Conservation (phyloP, 1,139 yeast genomes). For the Suhomyces taliae region DNA sequence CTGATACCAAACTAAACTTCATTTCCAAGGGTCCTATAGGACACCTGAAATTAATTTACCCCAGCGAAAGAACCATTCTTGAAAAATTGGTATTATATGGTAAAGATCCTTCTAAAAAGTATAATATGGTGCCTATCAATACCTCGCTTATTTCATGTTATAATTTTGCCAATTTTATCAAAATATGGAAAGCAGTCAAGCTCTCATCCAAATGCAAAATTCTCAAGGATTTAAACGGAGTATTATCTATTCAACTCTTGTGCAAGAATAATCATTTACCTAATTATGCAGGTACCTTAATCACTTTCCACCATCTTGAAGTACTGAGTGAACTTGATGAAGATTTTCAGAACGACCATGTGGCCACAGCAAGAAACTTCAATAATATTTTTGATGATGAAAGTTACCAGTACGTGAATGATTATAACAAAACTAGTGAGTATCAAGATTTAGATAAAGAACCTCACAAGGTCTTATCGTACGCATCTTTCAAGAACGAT, state of each 20-base stretch:
- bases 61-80: conserved; percentile 60
- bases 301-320: conserved; percentile 63
- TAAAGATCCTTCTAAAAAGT: conserved; percentile 3
- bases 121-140: conserved; percentile 20
- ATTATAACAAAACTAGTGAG: conserved; percentile 15
- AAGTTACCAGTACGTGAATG: conserved; percentile 23
- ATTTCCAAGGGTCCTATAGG: conserved; percentile 73
- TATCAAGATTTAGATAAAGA: conserved; percentile 14
- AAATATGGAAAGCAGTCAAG: conserved; percentile 53
- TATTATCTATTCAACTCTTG: conserved; percentile 48
- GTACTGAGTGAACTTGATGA: conserved; percentile 22
- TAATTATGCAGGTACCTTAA: conserved; percentile 57
- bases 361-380: conserved; percentile 7
- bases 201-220: conserved; percentile 61
- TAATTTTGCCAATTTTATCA: conserved; percentile 54
- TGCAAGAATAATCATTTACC: conserved; percentile 33
- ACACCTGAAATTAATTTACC: conserved; percentile 63
- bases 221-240: conserved; percentile 56
- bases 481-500: conserved; percentile 17
- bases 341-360: conserved; percentile 8
- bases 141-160: conserved; percentile 41
- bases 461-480: conserved; percentile 16
- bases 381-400: conserved; percentile 27
- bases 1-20: conserved; percentile 44
- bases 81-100: conserved; percentile 42